A percentile compares a stretch with the other conserved stretches of the same genome.
Evolutionary conservation across 768 basidiomycete species (phyloP).

Genomic region (Lactarius quietus): DNA sequence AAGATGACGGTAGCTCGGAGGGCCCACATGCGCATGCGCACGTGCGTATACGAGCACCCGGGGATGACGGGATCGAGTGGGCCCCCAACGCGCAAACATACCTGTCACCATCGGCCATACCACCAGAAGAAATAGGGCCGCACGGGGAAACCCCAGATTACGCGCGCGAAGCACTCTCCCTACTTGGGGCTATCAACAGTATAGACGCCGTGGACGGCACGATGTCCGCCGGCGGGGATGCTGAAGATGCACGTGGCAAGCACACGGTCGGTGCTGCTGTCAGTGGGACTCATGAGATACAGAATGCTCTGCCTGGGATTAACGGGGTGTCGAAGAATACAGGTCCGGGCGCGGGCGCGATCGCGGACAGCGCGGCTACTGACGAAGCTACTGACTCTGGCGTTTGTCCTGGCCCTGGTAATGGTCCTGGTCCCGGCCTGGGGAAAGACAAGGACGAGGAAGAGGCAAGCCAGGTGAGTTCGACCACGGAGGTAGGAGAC

Average conservation of each 20-base stretch:
- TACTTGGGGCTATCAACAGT: conserved; percentile 3
- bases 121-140: conserved; percentile 41
- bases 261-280: neutral
- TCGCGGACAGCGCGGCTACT: neutral
- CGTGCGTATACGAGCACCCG: conserved; percentile 5
- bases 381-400: neutral
- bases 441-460: neutral
- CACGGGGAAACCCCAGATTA: conserved; percentile 41
- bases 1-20: conserved; percentile 20
- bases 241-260: conserved; percentile 18
- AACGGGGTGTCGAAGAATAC: neutral
- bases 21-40: neutral
- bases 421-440: neutral
- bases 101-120: conserved; percentile 19
- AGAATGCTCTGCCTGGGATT: conserved; percentile 1
- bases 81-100: conserved; percentile 42
- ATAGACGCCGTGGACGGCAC: neutral
- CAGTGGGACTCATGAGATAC: conserved; percentile 11
- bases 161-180: conserved; percentile 25
- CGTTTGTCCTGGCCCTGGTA: neutral
- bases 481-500: neutral
- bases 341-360: conserved; percentile 1
- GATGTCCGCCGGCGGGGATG: conserved; percentile 24
- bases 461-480: conserved; percentile 4
- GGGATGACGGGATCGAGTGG: conserved; percentile 51